Percentiles rank a stretch among this genome's conserved stretches.
Conservation (phyloP, 2,329 filamentous ascomycete species). For the Teratosphaeriaceae sp. region DNA sequence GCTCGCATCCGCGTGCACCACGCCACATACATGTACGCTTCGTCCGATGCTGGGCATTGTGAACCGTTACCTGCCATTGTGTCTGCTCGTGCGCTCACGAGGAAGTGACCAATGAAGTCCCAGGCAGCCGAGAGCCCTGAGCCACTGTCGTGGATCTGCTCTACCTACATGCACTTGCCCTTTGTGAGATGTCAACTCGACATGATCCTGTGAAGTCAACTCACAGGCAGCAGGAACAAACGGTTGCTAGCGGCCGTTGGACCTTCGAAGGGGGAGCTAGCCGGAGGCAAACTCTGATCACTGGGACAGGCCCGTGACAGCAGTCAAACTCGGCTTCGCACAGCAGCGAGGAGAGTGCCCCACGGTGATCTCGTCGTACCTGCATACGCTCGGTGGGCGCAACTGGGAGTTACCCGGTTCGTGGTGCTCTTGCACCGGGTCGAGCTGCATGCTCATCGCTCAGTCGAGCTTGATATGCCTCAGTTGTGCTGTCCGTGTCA, state of each 20-base stretch:
- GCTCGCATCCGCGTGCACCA: slow-evolving; percentile 13
- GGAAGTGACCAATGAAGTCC: not conserved
- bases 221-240: too few relatives aligned
- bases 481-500: too few relatives aligned
- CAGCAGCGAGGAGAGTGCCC: not conserved
- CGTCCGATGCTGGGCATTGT: slow-evolving; percentile 13
- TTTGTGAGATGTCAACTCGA: slow-evolving; percentile 1
- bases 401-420: slow-evolving; percentile 5
- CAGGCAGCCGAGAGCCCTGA: too few relatives aligned
- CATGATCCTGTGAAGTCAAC: slow-evolving; percentile 1
- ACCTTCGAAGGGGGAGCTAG: too few relatives aligned
- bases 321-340: too few relatives aligned
- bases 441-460: slow-evolving; percentile 3
- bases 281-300: too few relatives aligned
- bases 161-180: too few relatives aligned
- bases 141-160: too few relatives aligned
- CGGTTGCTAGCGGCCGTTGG: not conserved
- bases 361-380: slow-evolving; percentile 6
- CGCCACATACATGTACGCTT: slow-evolving; percentile 21
- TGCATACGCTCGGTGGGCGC: slow-evolving; percentile 3
- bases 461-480: too few relatives aligned
- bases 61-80: slow-evolving; percentile 3
- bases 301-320: too few relatives aligned
- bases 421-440: slow-evolving; percentile 1
- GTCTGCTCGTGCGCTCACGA: slow-evolving; percentile 2